Percentiles rank a stretch among this genome's conserved stretches.
phyloP scores from a whole-genome alignment of 192 early-diverging fungal species.

The Podila horticola region DNA sequence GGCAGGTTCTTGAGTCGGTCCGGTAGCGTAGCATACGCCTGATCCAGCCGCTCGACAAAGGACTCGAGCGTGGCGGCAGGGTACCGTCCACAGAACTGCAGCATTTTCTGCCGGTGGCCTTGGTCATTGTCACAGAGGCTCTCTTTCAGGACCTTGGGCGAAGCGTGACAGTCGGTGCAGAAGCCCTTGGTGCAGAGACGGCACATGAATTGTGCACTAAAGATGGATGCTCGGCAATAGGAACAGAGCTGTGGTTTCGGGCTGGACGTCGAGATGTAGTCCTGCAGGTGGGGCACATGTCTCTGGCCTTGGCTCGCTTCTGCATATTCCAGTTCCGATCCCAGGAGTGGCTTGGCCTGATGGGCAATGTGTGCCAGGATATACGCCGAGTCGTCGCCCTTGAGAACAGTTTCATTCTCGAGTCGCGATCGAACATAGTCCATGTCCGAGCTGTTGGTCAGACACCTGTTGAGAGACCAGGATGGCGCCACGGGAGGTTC shows the following conservation, averaged over 20 bases:
- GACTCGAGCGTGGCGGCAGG: background rate
- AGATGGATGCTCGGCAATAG: conserved; percentile 6
- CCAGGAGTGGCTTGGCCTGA: background rate
- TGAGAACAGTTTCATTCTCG: no score
- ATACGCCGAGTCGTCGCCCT: background rate
- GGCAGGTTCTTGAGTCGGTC: no score
- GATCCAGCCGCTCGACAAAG: no score
- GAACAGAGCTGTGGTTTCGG: conserved; percentile 3
- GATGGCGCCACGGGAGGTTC: no score
- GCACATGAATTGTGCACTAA: conserved; percentile 14
- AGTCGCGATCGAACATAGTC: background rate
- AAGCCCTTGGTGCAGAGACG: conserved; percentile 10
- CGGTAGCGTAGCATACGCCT: no score
- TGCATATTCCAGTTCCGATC: background rate
- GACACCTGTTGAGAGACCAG: background rate
- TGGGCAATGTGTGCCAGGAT: conserved; percentile 2
- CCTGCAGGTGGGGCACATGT: background rate
- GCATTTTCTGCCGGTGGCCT: background rate
- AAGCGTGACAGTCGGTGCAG: conserved; percentile 4
- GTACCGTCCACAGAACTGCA: conserved; percentile 11
- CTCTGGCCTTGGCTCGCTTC: no score
- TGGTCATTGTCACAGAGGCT: background rate
- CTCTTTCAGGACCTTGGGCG: background rate
- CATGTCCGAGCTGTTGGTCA: background rate
- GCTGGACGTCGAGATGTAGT: background rate